Conservation (phyloP, 2,329 filamentous ascomycete species). For the Sporothrix sp. region DNA sequence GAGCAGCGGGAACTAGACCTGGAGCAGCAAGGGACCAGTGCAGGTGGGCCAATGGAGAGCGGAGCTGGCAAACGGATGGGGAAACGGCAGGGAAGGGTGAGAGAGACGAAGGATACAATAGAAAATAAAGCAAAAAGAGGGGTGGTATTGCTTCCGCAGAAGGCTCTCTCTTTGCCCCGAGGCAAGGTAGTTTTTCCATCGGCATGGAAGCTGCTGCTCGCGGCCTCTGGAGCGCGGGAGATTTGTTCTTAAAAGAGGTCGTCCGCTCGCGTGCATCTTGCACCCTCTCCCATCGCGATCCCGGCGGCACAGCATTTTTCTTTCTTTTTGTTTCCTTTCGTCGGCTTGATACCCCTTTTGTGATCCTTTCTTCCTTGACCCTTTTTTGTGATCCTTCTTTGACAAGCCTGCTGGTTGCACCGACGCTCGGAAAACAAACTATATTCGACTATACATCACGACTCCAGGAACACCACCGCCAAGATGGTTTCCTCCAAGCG, state of each 20-base stretch:
- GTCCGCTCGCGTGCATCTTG: too few relatives aligned
- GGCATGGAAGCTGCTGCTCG: neutral
- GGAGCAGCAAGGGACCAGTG: too few relatives aligned
- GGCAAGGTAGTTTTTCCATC: conserved; percentile 4
- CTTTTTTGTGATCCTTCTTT: too few relatives aligned
- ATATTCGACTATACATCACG: neutral
- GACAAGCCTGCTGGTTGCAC: neutral
- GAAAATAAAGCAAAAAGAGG: neutral
- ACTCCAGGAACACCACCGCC: conserved; percentile 5
- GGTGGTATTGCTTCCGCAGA: neutral
- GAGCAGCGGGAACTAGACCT: too few relatives aligned
- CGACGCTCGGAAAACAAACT: neutral
- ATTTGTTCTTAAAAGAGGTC: conserved; percentile 1
- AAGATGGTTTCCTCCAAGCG: conserved; percentile 21
- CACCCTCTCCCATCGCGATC: too few relatives aligned
- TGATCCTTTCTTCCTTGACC: neutral
- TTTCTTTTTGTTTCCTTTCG: too few relatives aligned
- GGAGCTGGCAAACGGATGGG: too few relatives aligned
- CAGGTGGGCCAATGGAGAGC: too few relatives aligned
- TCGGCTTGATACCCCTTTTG: neutral
- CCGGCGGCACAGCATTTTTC: too few relatives aligned
- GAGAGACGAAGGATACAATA: too few relatives aligned
- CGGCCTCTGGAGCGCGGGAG: neutral
- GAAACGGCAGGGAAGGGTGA: too few relatives aligned
- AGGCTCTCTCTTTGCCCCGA: neutral